Percentiles rank a stretch among this genome's conserved stretches.
phyloP scores from a whole-genome alignment of 2,329 filamentous ascomycete species.

The Pyricularia sp. region DNA sequence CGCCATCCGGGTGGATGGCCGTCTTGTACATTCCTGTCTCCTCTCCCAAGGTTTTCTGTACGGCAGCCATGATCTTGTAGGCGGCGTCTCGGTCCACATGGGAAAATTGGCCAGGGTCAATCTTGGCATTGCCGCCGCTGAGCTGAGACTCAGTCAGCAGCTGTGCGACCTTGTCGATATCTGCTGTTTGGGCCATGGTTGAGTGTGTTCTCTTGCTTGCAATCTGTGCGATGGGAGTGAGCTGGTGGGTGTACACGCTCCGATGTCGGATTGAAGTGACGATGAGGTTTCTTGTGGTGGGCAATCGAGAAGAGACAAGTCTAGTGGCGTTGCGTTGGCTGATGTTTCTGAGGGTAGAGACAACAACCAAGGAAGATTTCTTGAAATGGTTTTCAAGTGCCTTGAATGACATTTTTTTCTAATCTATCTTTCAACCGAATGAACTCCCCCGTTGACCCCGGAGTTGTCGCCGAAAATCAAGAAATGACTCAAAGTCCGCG shows the following conservation, averaged over 20 bases:
- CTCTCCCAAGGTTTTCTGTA: not conserved
- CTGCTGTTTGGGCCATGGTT: not conserved
- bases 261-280: not conserved
- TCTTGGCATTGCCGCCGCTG: not conserved
- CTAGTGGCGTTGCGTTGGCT: not conserved
- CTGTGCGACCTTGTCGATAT: not conserved
- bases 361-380: not conserved
- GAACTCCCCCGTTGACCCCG: not conserved
- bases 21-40: conserved; percentile 1
- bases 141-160: not conserved
- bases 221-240: not conserved
- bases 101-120: not conserved
- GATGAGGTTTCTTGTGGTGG: not conserved
- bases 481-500: not conserved
- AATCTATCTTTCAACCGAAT: not conserved
- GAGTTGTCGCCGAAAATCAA: not conserved
- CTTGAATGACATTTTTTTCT: not conserved
- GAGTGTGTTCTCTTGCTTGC: not conserved
- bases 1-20: not conserved
- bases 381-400: not conserved
- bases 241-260: not conserved
- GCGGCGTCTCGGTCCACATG: not conserved
- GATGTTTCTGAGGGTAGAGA: not conserved
- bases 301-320: not conserved
- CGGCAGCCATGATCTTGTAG: not conserved